These are phyloP conservation scores for Populus trichocarpa DNA, from an alignment of 441 rosid genomes.

Conservation along the genomic window DNA sequence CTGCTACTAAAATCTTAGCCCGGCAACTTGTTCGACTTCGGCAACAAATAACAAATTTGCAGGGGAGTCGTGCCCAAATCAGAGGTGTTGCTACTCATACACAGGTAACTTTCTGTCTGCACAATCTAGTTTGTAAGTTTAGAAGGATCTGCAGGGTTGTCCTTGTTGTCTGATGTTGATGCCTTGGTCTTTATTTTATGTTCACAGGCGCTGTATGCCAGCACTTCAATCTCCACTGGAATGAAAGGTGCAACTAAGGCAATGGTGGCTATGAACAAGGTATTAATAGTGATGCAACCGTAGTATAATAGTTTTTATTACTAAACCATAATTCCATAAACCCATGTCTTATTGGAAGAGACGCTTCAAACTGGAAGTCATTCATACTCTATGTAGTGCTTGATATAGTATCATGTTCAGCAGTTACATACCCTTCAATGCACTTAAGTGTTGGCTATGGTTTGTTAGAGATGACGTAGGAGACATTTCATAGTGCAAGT, in stretches of 20 bases:
- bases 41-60: constrained; percentile 91
- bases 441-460: not conserved
- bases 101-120: constrained; percentile 45
- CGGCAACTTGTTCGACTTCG: constrained; percentile 90
- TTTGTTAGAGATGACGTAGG: not conserved
- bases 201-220: constrained; percentile 79
- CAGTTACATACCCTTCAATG: not conserved
- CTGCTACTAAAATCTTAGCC: constrained; percentile 88
- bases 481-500: not conserved
- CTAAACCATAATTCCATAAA: not conserved
- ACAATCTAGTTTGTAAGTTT: not conserved
- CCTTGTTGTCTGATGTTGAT: not conserved
- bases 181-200: not conserved
- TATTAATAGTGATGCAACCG: constrained; percentile 16
- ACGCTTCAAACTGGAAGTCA: not conserved
- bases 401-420: not conserved
- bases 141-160: not conserved
- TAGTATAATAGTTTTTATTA: not conserved
- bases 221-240: constrained; percentile 92
- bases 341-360: not conserved
- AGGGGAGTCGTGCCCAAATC: constrained; percentile 96
- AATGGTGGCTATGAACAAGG: constrained; percentile 98
- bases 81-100: constrained; percentile 95
- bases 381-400: not conserved
- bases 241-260: constrained; percentile 98